These are phyloP conservation scores for Tolypocladium guangdongense DNA, from an alignment of 2,329 filamentous ascomycete species.

Conservation along the genomic window DNA sequence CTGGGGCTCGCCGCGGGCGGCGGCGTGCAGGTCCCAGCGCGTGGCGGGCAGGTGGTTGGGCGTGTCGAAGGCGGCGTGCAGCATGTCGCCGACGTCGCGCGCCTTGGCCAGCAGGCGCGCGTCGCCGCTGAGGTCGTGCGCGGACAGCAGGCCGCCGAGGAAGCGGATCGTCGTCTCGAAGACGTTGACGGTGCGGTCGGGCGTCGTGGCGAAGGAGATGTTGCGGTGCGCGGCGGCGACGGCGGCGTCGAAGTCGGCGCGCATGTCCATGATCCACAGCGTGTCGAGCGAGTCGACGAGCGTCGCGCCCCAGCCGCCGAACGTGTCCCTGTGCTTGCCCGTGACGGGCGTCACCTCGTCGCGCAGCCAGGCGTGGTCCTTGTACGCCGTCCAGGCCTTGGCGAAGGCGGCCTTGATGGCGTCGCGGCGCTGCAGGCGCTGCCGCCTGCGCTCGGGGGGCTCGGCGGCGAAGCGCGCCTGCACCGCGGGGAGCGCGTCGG, in stretches of 20 bases:
- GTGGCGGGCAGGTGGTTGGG: slow-evolving; percentile 35
- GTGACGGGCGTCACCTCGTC: slow-evolving; percentile 41
- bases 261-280: slow-evolving; percentile 50
- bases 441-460: slow-evolving; percentile 6
- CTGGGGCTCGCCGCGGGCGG: slow-evolving; percentile 13
- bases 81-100: slow-evolving; percentile 38
- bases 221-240: slow-evolving; percentile 33
- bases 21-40: slow-evolving; percentile 15
- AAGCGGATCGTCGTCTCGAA: slow-evolving; percentile 47
- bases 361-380: slow-evolving; percentile 36
- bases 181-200: slow-evolving; percentile 28
- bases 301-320: slow-evolving; percentile 47
- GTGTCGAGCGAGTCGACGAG: slow-evolving; percentile 51
- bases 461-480: slow-evolving; percentile 7
- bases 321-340: slow-evolving; percentile 33
- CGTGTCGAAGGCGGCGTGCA: slow-evolving; percentile 41
- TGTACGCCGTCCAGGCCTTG: slow-evolving; percentile 40
- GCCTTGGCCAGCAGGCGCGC: slow-evolving; percentile 34
- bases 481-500: slow-evolving; percentile 3
- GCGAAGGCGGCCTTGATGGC: slow-evolving; percentile 31
- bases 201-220: slow-evolving; percentile 39
- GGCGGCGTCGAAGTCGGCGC: slow-evolving; percentile 44
- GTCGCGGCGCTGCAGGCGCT: slow-evolving; percentile 23
- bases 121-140: slow-evolving; percentile 37
- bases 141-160: slow-evolving; percentile 39